phyloP scores from a whole-genome alignment of 225 moss, liverwort and hornwort species.

The Climacium dendroides region DNA sequence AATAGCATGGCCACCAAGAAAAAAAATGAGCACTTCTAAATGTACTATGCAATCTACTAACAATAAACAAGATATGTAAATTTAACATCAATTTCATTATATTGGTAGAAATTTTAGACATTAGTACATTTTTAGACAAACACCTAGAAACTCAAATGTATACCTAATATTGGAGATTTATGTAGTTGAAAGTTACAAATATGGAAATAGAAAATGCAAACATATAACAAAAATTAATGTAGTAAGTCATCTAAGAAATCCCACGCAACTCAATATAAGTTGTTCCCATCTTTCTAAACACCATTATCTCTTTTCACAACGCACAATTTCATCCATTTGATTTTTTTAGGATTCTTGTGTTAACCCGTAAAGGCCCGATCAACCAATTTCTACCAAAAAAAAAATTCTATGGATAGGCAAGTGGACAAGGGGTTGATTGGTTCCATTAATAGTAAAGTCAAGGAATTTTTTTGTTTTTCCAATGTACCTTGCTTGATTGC shows the following conservation, averaged over 20 bases:
- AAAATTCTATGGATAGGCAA: accelerated
- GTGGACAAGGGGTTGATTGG: background rate
- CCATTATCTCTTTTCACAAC: background rate
- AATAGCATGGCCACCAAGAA: background rate
- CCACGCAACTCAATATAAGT: background rate
- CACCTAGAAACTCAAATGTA: background rate
- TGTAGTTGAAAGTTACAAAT: background rate
- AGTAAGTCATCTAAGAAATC: background rate
- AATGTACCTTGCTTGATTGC: background rate
- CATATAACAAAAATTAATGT: background rate
- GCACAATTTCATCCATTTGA: background rate
- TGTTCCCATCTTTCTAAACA: background rate
- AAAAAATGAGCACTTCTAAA: background rate
- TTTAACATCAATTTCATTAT: background rate
- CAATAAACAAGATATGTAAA: background rate
- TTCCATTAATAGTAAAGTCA: background rate
- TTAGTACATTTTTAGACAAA: background rate
- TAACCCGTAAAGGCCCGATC: background rate
- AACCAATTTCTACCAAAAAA: background rate
- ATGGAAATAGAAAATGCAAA: background rate
- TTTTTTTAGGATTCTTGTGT: background rate
- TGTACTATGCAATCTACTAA: background rate
- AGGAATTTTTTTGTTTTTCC: background rate
- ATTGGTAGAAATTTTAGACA: background rate
- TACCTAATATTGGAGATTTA: background rate